Percentiles rank a stretch among this genome's conserved stretches.
Conservation (phyloP, 2,329 filamentous ascomycete genomes). For the Thielaviopsis euricoi region DNA sequence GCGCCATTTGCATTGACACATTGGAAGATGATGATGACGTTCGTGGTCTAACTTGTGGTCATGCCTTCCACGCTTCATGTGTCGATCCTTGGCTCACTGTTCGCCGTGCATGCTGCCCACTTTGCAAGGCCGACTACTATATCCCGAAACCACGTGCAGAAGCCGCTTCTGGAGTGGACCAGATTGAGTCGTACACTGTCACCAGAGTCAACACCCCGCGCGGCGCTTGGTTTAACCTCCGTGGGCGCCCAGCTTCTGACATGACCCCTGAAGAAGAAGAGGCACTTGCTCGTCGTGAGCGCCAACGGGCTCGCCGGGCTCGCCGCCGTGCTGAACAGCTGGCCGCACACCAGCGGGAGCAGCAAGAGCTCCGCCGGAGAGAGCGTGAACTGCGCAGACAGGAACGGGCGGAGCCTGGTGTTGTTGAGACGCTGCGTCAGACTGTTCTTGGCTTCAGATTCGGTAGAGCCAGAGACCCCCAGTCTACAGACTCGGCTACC, state of each 20-base stretch:
- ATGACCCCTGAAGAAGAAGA: constrained; percentile 15
- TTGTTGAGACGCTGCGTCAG: constrained; percentile 5
- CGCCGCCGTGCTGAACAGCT: constrained; percentile 6
- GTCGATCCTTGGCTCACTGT: constrained; percentile 94
- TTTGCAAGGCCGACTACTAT: constrained; percentile 97
- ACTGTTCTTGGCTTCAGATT: background rate
- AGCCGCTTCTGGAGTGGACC: constrained; percentile 18
- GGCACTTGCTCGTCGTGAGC: constrained; percentile 4
- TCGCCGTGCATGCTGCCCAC: constrained; percentile 82
- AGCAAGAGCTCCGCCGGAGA: constrained; percentile 3
- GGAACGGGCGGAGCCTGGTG: background rate
- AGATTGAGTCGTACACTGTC: constrained; percentile 22
- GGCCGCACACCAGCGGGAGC: constrained; percentile 4
- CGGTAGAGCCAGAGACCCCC: background rate
- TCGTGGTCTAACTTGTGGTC: constrained; percentile 85
- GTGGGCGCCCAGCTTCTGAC: constrained; percentile 20
- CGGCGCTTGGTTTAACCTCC: constrained; percentile 24
- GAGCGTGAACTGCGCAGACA: constrained; percentile 1
- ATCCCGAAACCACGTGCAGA: constrained; percentile 69
- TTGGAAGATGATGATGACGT: constrained; percentile 94
- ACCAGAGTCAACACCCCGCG: constrained; percentile 31
- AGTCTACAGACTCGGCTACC: background rate
- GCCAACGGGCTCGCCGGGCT: constrained; percentile 6
- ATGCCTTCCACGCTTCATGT: constrained; percentile 92
- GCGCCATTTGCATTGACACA: constrained; percentile 88